A percentile compares a stretch with the other conserved stretches of the same genome.
Conservation (phyloP, 768 basidiomycete species). For the Suillus lakei region DNA sequence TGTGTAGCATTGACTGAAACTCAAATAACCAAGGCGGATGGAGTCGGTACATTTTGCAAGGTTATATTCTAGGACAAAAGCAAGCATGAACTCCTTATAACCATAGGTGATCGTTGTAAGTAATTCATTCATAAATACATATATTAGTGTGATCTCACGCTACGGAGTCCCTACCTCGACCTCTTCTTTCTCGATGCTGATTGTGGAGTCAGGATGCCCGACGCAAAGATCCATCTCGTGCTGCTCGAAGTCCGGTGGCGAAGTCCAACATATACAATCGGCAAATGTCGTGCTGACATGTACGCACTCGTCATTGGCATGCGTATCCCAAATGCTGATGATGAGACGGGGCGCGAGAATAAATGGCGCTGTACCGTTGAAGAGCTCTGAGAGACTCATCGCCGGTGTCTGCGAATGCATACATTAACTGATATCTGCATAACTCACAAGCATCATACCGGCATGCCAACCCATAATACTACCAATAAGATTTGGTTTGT, state of each 20-base stretch:
- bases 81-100: neutral
- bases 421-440: neutral
- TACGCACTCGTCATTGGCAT: neutral
- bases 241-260: neutral
- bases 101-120: neutral
- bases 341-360: slow-evolving; percentile 6
- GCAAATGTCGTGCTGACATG: slow-evolving; percentile 2
- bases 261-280: slow-evolving; percentile 6
- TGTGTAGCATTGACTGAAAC: neutral
- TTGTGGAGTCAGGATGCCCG: neutral
- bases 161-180: neutral
- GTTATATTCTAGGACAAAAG: neutral
- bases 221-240: neutral
- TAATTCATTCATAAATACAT: neutral
- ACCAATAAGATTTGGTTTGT: slow-evolving; percentile 3
- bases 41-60: neutral
- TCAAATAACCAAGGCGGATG: neutral
- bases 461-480: neutral
- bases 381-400: neutral
- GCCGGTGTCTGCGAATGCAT: neutral
- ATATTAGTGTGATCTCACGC: neutral
- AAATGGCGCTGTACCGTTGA: neutral
- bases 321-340: slow-evolving; percentile 7
- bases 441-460: neutral
- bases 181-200: neutral